Percentiles rank a stretch among this genome's conserved stretches.
phyloP scores from a whole-genome alignment of 768 basidiomycete genomes.

The Termitomyces sp. region DNA sequence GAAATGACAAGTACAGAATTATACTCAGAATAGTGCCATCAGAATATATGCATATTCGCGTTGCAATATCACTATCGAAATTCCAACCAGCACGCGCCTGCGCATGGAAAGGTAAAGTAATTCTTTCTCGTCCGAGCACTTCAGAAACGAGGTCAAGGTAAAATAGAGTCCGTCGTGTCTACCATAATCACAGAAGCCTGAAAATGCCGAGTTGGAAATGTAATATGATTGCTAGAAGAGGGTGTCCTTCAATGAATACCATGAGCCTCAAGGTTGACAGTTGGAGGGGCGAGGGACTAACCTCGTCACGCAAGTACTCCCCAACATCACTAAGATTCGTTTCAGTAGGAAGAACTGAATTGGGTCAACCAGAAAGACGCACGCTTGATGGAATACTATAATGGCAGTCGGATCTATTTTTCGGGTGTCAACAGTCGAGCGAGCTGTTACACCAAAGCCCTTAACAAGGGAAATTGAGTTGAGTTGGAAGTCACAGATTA shows the following conservation, averaged over 20 bases:
- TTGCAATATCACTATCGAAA: background rate
- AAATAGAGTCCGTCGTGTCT: slow-evolving; percentile 13
- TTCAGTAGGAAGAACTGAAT: slow-evolving; percentile 1
- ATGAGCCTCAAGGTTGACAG: slow-evolving; percentile 1
- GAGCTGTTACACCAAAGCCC: slow-evolving; percentile 97
- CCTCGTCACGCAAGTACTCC: slow-evolving; percentile 97
- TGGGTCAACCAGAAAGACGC: slow-evolving; percentile 19
- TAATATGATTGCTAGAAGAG: slow-evolving; percentile 47
- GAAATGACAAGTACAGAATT: background rate
- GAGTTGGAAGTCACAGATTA: slow-evolving; percentile 2
- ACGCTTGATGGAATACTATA: slow-evolving; percentile 98
- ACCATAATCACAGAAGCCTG: slow-evolving; percentile 7
- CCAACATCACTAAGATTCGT: slow-evolving; percentile 74
- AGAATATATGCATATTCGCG: background rate
- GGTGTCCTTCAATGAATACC: slow-evolving; percentile 51
- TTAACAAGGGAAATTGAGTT: slow-evolving; percentile 23
- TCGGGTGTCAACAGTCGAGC: slow-evolving; percentile 92
- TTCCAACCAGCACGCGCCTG: slow-evolving; percentile 12
- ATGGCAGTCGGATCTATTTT: slow-evolving; percentile 97
- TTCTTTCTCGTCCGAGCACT: slow-evolving; percentile 36
- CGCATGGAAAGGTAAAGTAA: slow-evolving; percentile 11
- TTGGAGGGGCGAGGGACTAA: slow-evolving; percentile 22
- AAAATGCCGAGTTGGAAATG: background rate
- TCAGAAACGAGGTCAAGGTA: slow-evolving; percentile 28
- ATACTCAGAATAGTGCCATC: background rate